Percentiles rank a stretch among this genome's conserved stretches.
Conservation (phyloP, 1,139 yeast genomes). For the Blastobotrys arbuscula region DNA sequence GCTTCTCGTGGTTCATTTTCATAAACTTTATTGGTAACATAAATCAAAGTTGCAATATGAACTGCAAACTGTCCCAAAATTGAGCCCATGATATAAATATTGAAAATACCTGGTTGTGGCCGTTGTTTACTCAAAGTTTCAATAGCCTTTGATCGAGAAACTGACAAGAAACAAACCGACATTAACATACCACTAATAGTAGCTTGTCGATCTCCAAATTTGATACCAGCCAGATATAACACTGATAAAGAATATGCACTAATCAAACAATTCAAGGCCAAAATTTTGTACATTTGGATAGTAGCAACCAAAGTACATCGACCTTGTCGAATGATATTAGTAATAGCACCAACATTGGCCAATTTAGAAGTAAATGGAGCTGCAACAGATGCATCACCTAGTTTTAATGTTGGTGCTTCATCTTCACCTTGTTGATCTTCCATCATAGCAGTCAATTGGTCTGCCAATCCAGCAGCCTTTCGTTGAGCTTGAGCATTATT, state of each 20-base stretch:
- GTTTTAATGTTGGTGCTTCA: constrained; percentile 87
- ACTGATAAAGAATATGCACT: constrained; percentile 95
- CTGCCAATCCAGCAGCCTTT: constrained; percentile 59
- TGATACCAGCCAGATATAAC: constrained; percentile 92
- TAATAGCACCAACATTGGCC: constrained; percentile 87
- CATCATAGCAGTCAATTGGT: constrained; percentile 63
- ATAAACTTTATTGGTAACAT: constrained; percentile 78
- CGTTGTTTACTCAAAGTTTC: constrained; percentile 87
- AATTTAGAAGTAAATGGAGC: constrained; percentile 98
- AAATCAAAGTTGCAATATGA: constrained; percentile 76
- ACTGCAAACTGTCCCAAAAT: constrained; percentile 94
- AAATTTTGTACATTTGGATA: constrained; percentile 96
- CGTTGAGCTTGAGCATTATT: constrained; percentile 32
- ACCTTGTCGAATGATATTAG: constrained; percentile 94
- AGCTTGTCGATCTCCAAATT: constrained; percentile 96
- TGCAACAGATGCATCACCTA: constrained; percentile 99
- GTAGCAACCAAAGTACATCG: constrained; percentile 97
- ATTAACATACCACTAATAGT: constrained; percentile 87
- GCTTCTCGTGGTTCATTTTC: constrained; percentile 88
- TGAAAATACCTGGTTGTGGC: constrained; percentile 97
- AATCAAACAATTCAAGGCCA: constrained; percentile 94
- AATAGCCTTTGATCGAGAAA: constrained; percentile 88
- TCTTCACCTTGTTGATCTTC: constrained; percentile 61
- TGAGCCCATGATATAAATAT: constrained; percentile 93
- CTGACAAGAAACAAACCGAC: constrained; percentile 91